These are phyloP conservation scores for Pleurotus citrinopileatus DNA, from an alignment of 768 basidiomycete species.

Conservation along the genomic window DNA sequence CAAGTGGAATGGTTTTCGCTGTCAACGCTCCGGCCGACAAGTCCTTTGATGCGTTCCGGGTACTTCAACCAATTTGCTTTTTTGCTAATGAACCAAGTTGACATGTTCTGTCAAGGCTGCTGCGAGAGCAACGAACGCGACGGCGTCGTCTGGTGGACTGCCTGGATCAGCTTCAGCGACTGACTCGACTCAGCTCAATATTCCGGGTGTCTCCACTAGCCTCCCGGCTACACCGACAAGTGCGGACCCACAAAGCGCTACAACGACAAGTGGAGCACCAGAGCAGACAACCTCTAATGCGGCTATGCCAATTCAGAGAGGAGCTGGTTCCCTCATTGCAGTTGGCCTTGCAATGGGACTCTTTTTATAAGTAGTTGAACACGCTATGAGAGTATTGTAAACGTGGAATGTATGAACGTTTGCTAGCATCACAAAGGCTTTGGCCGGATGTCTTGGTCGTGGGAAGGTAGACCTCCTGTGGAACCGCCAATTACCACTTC, in stretches of 20 bases:
- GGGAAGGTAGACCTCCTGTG: too few relatives aligned
- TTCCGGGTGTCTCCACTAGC: background rate
- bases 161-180: conserved; percentile 13
- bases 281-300: background rate
- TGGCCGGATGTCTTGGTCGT: too few relatives aligned
- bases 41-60: conserved; percentile 34
- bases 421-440: too few relatives aligned
- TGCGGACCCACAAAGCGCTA: background rate
- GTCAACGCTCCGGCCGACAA: conserved; percentile 37
- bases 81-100: background rate
- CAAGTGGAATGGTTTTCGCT: conserved; percentile 43
- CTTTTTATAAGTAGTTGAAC: conserved; percentile 13
- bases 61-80: conserved; percentile 5
- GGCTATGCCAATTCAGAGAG: background rate
- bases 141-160: too few relatives aligned
- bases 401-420: too few relatives aligned
- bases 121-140: conserved; percentile 9
- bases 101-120: conserved; percentile 6
- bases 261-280: background rate
- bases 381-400: background rate
- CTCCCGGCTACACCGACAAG: background rate
- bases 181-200: background rate
- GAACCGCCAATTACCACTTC: too few relatives aligned
- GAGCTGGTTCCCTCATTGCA: conserved; percentile 9
- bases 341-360: conserved; percentile 20